phyloP scores from a whole-genome alignment of 345 rosid species.

The Euphorbia peplus region DNA sequence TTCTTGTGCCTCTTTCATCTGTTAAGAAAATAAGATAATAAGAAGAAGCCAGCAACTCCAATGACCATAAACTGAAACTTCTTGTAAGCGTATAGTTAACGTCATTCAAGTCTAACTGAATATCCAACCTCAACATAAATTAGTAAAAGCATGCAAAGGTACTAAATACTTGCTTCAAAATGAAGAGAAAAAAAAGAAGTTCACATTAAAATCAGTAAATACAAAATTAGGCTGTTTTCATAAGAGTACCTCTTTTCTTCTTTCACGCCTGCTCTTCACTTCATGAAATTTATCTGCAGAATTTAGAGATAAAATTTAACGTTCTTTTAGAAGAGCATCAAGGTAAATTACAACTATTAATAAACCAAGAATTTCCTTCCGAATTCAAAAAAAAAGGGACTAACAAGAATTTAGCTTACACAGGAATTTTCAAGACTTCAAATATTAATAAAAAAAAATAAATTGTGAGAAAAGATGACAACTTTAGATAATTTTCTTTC shows the following conservation, averaged over 20 bases:
- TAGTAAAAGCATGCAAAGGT: not conserved
- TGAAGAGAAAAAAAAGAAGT: not conserved
- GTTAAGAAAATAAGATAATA: not conserved
- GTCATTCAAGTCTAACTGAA: not conserved
- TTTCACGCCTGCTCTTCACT: conserved; percentile 66
- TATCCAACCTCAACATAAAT: not conserved
- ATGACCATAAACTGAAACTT: not conserved
- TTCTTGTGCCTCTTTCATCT: conserved; percentile 48
- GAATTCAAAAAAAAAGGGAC: too few relatives aligned
- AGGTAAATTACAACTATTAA: too few relatives aligned
- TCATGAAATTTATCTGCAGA: conserved; percentile 53
- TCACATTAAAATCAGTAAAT: not conserved
- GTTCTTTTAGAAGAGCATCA: not conserved
- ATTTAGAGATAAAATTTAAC: conserved; percentile 13
- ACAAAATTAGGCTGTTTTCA: not conserved
- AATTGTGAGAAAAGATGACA: not conserved
- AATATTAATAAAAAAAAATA: not conserved
- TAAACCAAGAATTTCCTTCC: too few relatives aligned
- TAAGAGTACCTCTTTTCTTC: conserved; percentile 46
- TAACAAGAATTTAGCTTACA: too few relatives aligned
- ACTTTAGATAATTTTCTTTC: not conserved
- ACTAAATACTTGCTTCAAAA: not conserved
- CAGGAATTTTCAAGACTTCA: not conserved
- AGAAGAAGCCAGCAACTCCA: not conserved
- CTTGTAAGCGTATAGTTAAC: not conserved